Evolutionary conservation across 2,329 filamentous ascomycete genomes (phyloP).

Genomic region (Microdochium bolleyi): DNA sequence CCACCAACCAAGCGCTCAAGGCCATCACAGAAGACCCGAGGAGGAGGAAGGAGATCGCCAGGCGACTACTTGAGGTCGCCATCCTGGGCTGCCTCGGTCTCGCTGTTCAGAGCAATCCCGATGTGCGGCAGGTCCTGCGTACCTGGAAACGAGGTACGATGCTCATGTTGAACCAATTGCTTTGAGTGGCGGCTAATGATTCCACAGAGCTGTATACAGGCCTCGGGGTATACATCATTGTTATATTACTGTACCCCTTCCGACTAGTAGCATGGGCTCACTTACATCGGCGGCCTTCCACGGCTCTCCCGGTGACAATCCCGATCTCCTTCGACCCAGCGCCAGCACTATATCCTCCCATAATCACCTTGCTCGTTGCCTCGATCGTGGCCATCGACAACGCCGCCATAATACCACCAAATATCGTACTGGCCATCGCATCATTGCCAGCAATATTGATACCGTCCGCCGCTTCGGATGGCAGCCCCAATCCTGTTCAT

Average conservation of each 20-base stretch:
- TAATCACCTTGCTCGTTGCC: constrained; percentile 69
- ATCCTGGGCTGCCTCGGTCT: constrained; percentile 41
- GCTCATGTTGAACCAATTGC: neutral
- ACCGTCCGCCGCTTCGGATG: constrained; percentile 49
- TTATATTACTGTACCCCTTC: constrained; percentile 50
- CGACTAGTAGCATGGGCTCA: constrained; percentile 45
- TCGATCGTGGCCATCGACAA: constrained; percentile 61
- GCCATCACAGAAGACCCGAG: constrained; percentile 25
- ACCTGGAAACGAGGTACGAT: constrained; percentile 40
- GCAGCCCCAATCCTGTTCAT: constrained; percentile 60
- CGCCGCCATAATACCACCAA: constrained; percentile 59
- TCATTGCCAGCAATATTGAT: constrained; percentile 68
- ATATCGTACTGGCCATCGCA: constrained; percentile 72
- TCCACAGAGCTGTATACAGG: constrained; percentile 32
- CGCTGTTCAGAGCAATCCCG: constrained; percentile 37
- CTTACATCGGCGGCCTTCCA: constrained; percentile 26
- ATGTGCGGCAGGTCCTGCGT: constrained; percentile 35
- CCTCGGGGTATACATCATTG: constrained; percentile 20
- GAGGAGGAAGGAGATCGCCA: constrained; percentile 40
- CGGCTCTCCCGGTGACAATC: constrained; percentile 38
- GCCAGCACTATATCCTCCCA: constrained; percentile 76
- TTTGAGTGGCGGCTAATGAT: neutral
- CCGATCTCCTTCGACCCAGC: constrained; percentile 84
- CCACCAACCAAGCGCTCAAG: constrained; percentile 14
- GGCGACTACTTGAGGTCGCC: constrained; percentile 43